Evolutionary conservation across 345 rosid genomes (phyloP), one percentile per base, ranked within the genome.

Genomic region (Salix caprea): DNA sequence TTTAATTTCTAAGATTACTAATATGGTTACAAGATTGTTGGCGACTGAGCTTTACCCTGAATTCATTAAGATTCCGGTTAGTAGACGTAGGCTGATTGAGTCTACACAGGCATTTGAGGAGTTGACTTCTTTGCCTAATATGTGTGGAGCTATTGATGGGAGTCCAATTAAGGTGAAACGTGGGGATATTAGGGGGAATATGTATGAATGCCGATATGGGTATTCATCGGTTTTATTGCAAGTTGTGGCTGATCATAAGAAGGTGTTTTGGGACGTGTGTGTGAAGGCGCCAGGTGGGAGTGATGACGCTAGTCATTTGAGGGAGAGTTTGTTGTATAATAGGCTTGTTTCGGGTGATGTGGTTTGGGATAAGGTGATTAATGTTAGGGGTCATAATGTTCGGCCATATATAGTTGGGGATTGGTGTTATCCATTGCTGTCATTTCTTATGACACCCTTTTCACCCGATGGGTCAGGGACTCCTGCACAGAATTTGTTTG

Each of bases 191-290:
- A 83, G 79, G 42, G 85, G 81, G 16, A 84, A 81, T 79, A 75
- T 82, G 65, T 92, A 90, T 79, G 74, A 78, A 65, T 90, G 90
- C 82, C 82, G 80, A 75, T 89, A 86, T 24, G 98, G 98, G 74
- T 91, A 89, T 83, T 86, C 89, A 75, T 88, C 97, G 19, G 86
- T 96, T 82, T 82, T 90, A 79, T 89, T 96, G 70, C 99, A 92
- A 82, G 98, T 96, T 6, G 97, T 92, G 4, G 93, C 97, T 30
- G 99, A 93, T 79, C 98, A 92, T 74, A 96, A 85, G 88, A 96
- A 92, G 87, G 87, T 91, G 26, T 92, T 96, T 81, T 91, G 98
- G 99, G 98, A 96, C 24, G 97, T 93, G 1, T 96, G 99, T 69
- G 97, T 93, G 7, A 93, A 96, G 79, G 98, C 98, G 2, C 93